Conservation (phyloP, 2,329 filamentous ascomycete genomes). For the Talaromyces sp. region DNA sequence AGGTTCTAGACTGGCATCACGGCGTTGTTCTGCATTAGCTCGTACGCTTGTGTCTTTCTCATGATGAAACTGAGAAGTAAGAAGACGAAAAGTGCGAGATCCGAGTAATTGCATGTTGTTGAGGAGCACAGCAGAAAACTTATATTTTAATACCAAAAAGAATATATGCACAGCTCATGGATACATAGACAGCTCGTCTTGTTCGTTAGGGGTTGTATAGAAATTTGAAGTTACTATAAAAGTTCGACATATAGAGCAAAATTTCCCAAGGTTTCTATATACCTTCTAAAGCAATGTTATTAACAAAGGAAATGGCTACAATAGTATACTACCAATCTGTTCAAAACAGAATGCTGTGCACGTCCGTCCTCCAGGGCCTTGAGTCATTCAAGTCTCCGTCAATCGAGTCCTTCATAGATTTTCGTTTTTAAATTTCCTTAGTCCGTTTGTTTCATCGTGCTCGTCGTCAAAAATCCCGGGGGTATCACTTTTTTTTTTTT, state of each 20-base stretch:
- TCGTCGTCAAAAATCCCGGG: constrained; percentile 11
- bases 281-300: not conserved
- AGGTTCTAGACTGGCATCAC: constrained; percentile 32
- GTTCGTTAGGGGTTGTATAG: not conserved
- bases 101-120: constrained; percentile 16
- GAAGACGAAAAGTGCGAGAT: constrained; percentile 40
- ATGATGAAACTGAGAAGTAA: constrained; percentile 47
- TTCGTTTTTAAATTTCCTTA: not conserved
- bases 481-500: constrained; percentile 8
- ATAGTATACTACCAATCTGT: not conserved
- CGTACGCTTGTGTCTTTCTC: constrained; percentile 40
- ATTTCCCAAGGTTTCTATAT: not conserved
- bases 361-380: constrained; percentile 7
- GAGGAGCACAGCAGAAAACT: not conserved
- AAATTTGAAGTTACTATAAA: not conserved
- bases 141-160: not conserved
- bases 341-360: not conserved
- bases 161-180: not conserved
- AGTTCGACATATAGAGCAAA: not conserved
- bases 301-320: not conserved
- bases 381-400: constrained; percentile 10
- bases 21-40: constrained; percentile 37
- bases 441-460: constrained; percentile 5
- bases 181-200: not conserved
- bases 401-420: not conserved